These are phyloP conservation scores for Leccinum pachyderme DNA, from an alignment of 1,284 basidiomycete species.

Conservation along the genomic window DNA sequence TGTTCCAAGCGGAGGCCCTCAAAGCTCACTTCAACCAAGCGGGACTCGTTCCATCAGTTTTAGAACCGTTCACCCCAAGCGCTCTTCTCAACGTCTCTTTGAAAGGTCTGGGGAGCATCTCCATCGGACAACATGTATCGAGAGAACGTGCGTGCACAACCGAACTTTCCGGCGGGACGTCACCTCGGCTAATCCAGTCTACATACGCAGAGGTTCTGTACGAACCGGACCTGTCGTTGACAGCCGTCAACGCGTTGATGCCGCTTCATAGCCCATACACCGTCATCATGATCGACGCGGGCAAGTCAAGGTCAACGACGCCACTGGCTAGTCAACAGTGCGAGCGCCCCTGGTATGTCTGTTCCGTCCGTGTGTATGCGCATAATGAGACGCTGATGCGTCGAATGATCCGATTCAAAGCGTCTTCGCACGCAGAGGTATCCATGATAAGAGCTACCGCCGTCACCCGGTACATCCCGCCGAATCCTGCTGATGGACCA, in stretches of 20 bases:
- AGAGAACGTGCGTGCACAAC: slow-evolving; percentile 47
- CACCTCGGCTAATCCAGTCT: background rate
- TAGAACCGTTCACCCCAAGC: slow-evolving; percentile 55
- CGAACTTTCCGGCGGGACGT: background rate
- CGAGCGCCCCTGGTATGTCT: slow-evolving; percentile 44
- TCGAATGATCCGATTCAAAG: background rate
- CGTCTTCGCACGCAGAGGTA: slow-evolving; percentile 39
- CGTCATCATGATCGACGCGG: slow-evolving; percentile 72
- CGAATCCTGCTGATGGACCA: slow-evolving; percentile 66
- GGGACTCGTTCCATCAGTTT: slow-evolving; percentile 55
- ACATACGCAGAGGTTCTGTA: slow-evolving; percentile 46
- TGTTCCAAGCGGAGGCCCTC: slow-evolving; percentile 49
- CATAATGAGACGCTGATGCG: slow-evolving; percentile 1
- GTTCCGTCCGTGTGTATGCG: background rate
- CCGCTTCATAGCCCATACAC: slow-evolving; percentile 52
- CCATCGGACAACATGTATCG: slow-evolving; percentile 58
- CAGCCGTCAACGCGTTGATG: slow-evolving; percentile 46
- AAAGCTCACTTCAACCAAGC: slow-evolving; percentile 61
- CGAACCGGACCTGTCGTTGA: slow-evolving; percentile 49
- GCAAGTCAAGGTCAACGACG: slow-evolving; percentile 56
- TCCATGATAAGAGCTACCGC: slow-evolving; percentile 49
- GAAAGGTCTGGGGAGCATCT: slow-evolving; percentile 45
- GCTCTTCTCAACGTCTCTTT: slow-evolving; percentile 56
- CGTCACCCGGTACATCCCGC: slow-evolving; percentile 72
- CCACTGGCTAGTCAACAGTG: slow-evolving; percentile 80